Conservation (phyloP, 2,329 filamentous ascomycete genomes). For the Talaromyces sp. region DNA sequence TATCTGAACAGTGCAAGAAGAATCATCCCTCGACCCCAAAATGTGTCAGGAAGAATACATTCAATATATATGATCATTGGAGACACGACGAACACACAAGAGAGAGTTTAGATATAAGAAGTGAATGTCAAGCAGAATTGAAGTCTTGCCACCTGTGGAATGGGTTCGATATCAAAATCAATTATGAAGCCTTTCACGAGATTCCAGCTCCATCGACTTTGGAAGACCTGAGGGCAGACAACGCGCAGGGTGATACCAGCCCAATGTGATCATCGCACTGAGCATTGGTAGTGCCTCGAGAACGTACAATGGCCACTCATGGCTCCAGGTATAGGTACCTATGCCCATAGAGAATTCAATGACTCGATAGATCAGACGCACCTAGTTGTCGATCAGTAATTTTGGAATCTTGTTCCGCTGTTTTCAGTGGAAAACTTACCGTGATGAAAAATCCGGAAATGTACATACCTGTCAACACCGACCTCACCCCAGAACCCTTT, state of each 20-base stretch:
- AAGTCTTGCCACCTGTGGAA: neutral
- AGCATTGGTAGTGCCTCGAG: slow-evolving; percentile 26
- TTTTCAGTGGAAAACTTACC: slow-evolving; percentile 30
- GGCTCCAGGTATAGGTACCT: slow-evolving; percentile 20
- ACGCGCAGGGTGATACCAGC: slow-evolving; percentile 44
- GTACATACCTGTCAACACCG: slow-evolving; percentile 28
- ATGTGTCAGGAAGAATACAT: neutral
- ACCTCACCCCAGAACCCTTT: slow-evolving; percentile 4
- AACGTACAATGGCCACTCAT: slow-evolving; percentile 23
- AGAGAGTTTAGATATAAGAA: neutral
- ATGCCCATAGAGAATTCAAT: slow-evolving; percentile 23
- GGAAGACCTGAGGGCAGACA: slow-evolving; percentile 31
- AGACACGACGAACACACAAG: neutral
- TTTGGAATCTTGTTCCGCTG: slow-evolving; percentile 24
- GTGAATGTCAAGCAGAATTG: neutral
- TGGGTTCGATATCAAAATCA: neutral
- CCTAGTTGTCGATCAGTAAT: slow-evolving; percentile 17
- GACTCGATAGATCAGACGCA: slow-evolving; percentile 24
- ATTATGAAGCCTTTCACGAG: neutral
- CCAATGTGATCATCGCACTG: neutral
- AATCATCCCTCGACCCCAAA: neutral
- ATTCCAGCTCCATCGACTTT: slow-evolving; percentile 13
- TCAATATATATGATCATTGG: neutral
- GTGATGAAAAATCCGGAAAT: slow-evolving; percentile 47
- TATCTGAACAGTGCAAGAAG: neutral